Percentiles rank a stretch among this genome's conserved stretches.
These are phyloP conservation scores for Fraxinus angustifolia DNA, from an alignment of 305 asterid genomes.

Conservation along the genomic window DNA sequence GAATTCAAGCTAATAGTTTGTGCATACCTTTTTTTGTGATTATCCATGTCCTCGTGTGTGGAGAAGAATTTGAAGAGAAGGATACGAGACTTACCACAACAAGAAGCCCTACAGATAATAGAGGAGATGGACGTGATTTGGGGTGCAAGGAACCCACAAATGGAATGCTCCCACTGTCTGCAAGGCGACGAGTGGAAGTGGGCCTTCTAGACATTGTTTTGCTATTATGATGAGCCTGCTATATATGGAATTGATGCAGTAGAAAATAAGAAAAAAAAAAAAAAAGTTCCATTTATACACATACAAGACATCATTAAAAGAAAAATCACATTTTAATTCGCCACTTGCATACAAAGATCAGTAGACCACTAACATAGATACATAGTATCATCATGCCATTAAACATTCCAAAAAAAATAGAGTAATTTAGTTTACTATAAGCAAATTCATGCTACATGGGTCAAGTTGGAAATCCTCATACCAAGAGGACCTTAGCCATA, in stretches of 20 bases:
- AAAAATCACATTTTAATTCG: constrained; percentile 3
- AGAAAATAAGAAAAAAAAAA: not conserved
- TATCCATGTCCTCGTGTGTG: not conserved
- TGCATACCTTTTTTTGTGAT: not conserved
- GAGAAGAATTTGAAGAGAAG: not conserved
- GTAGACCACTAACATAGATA: not conserved
- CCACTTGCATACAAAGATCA: not conserved
- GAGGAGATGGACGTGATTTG: constrained; percentile 74
- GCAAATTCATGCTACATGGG: not conserved
- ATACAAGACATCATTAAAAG: constrained; percentile 1
- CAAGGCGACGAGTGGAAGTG: constrained; percentile 61
- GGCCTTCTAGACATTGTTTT: constrained; percentile 82
- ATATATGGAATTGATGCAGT: constrained; percentile 2
- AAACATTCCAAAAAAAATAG: not conserved
- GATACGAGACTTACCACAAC: constrained; percentile 55
- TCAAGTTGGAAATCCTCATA: too few relatives aligned
- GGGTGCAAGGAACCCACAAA: constrained; percentile 72
- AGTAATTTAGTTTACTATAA: not conserved
- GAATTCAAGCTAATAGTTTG: not conserved
- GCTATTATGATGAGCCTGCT: constrained; percentile 25
- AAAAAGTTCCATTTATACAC: not conserved
- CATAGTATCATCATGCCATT: not conserved
- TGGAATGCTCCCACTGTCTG: constrained; percentile 64
- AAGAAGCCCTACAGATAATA: constrained; percentile 63
- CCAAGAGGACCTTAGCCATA: too few relatives aligned